A percentile compares a stretch with the other conserved stretches of the same genome.
phyloP scores from a whole-genome alignment of 225 moss, liverwort and hornwort species.

The Sphagnum contortum region DNA sequence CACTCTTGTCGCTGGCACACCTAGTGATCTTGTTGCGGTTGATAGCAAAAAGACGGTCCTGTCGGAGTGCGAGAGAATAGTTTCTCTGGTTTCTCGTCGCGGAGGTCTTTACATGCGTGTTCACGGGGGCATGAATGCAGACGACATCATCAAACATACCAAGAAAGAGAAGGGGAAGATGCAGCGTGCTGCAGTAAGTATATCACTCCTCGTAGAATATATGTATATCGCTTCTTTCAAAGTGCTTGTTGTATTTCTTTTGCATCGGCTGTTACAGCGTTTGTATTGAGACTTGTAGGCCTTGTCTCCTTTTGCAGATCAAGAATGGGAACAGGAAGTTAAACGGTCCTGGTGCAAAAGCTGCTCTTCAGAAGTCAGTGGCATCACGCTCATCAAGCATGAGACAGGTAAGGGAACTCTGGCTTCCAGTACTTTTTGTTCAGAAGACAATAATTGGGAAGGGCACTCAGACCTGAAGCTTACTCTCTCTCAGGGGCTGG shows the following conservation, averaged over 20 bases:
- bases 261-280: neutral
- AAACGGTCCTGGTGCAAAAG: conserved; percentile 50
- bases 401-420: conserved; percentile 49
- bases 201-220: neutral
- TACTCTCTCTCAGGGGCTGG: no score
- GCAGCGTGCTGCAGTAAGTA: conserved; percentile 68
- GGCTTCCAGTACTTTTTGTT: no score
- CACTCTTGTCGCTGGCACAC: neutral
- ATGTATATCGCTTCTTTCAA: neutral
- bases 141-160: conserved; percentile 82
- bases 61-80: neutral
- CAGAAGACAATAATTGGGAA: no score
- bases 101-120: no score
- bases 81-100: neutral
- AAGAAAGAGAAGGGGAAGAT: conserved; percentile 54
- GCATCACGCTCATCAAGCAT: conserved; percentile 78
- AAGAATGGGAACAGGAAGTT: conserved; percentile 41
- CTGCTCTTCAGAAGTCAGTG: conserved; percentile 88
- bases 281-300: neutral
- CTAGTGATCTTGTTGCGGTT: neutral
- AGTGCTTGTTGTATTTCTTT: neutral
- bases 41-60: no score
- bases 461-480: no score
- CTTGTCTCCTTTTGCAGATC: conserved; percentile 22
- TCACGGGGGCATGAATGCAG: conserved; percentile 22